Percentiles rank a stretch among this genome's conserved stretches.
Evolutionary conservation across 2,329 filamentous ascomycete species (phyloP).

Genomic region (Pestalotiopsis sp.): DNA sequence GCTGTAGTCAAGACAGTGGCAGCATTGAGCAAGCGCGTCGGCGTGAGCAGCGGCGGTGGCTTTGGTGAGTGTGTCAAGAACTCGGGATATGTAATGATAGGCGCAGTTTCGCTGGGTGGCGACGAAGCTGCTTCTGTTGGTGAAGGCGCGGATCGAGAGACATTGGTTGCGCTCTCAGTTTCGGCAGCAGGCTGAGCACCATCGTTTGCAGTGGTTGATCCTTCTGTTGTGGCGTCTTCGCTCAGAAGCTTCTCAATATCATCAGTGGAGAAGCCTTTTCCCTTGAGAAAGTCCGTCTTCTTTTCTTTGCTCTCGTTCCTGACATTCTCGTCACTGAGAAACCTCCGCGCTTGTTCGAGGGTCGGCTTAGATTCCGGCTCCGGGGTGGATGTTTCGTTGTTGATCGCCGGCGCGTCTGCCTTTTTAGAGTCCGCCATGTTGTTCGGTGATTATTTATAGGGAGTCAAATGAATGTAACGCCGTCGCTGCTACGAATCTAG

Average conservation of each 20-base stretch:
- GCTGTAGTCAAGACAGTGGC: slow-evolving; percentile 58
- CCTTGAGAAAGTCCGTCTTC: slow-evolving; percentile 74
- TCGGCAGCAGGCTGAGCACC: neutral
- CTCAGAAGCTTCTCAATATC: slow-evolving; percentile 69
- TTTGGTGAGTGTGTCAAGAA: slow-evolving; percentile 60
- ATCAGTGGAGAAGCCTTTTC: slow-evolving; percentile 68
- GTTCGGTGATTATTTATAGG: neutral
- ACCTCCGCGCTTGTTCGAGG: slow-evolving; percentile 70
- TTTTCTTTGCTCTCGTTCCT: slow-evolving; percentile 66
- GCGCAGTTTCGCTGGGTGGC: slow-evolving; percentile 44
- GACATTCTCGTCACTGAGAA: slow-evolving; percentile 75
- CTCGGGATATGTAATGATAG: slow-evolving; percentile 70
- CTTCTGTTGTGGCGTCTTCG: slow-evolving; percentile 14
- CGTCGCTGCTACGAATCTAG: neutral
- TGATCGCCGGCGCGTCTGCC: neutral
- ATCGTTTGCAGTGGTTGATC: slow-evolving; percentile 3
- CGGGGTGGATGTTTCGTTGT: neutral
- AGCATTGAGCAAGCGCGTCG: slow-evolving; percentile 56
- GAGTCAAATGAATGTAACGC: neutral
- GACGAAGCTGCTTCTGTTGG: neutral
- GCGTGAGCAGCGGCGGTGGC: slow-evolving; percentile 63
- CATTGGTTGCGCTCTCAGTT: neutral
- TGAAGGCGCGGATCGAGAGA: neutral
- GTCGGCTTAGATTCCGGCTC: slow-evolving; percentile 22
- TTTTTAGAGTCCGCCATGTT: neutral